Conservation (phyloP, 2,329 filamentous ascomycete genomes). For the Pezicula rhizophila region DNA sequence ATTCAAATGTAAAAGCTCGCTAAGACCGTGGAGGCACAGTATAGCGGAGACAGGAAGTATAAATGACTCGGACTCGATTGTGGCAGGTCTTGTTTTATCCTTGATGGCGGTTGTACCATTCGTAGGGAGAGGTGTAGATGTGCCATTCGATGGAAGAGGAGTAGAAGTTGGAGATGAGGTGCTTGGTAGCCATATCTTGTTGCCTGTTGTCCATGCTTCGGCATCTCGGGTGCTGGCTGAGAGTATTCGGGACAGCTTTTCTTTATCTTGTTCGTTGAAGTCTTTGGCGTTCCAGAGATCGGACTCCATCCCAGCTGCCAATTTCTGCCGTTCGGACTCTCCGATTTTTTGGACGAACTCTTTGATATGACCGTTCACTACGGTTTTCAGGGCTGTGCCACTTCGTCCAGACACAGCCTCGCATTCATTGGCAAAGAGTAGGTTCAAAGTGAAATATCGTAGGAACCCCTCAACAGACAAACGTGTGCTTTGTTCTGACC, state of each 20-base stretch:
- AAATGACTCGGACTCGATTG: conserved; percentile 79
- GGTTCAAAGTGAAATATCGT: conserved; percentile 75
- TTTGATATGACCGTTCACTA: conserved; percentile 76
- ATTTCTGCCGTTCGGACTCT: conserved; percentile 65
- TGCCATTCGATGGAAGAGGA: conserved; percentile 32
- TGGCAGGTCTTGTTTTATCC: conserved; percentile 63
- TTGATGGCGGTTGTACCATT: conserved; percentile 33
- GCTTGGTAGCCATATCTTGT: conserved; percentile 49
- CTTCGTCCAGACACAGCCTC: conserved; percentile 77
- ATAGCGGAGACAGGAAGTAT: conserved; percentile 80
- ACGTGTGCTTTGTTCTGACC: conserved; percentile 65
- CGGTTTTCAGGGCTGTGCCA: conserved; percentile 67
- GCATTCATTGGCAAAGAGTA: conserved; percentile 80
- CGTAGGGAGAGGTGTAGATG: conserved; percentile 3
- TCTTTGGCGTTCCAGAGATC: conserved; percentile 77
- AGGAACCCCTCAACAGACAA: conserved; percentile 66
- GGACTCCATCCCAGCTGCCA: conserved; percentile 71
- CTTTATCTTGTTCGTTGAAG: conserved; percentile 57
- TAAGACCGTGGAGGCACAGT: conserved; percentile 73
- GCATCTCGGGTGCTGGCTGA: conserved; percentile 67
- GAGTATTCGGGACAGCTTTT: conserved; percentile 58
- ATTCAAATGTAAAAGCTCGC: conserved; percentile 76
- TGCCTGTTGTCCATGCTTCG: conserved; percentile 56
- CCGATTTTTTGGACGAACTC: conserved; percentile 70
- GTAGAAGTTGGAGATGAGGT: conserved; percentile 8